phyloP scores from a whole-genome alignment of 2,329 filamentous ascomycete genomes.

The Fusarium luffae region DNA sequence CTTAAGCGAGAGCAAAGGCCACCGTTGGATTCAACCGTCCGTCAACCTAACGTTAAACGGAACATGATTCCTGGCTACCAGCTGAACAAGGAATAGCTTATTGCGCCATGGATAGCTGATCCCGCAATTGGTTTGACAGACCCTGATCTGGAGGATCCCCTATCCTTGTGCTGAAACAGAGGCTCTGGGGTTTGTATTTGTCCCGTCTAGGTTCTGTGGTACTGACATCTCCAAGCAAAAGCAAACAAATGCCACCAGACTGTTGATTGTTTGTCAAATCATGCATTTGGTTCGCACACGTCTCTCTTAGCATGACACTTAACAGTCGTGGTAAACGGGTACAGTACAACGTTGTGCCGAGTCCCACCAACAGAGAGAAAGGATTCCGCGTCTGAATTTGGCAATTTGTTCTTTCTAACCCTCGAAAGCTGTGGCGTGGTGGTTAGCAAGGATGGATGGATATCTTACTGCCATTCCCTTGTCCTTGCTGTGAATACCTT shows the following conservation, averaged over 20 bases:
- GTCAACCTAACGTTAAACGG: conserved; percentile 28
- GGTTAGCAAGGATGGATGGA: conserved; percentile 19
- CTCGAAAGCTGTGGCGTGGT: conserved; percentile 3
- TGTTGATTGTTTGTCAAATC: conserved; percentile 5
- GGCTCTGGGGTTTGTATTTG: conserved; percentile 37
- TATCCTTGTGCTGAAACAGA: conserved; percentile 46
- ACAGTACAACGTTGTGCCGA: conserved; percentile 25
- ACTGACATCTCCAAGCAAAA: conserved; percentile 25
- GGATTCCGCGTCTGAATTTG: background rate
- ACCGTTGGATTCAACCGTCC: conserved; percentile 39
- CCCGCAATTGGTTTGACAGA: conserved; percentile 19
- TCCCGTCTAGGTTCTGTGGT: conserved; percentile 24
- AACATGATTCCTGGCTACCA: conserved; percentile 12
- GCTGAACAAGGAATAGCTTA: conserved; percentile 38
- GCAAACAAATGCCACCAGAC: conserved; percentile 21
- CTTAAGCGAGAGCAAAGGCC: conserved; percentile 37
- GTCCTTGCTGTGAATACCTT: conserved; percentile 27
- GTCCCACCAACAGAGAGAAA: conserved; percentile 16
- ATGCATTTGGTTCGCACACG: conserved; percentile 17
- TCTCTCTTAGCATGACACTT: conserved; percentile 14
- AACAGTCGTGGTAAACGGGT: conserved; percentile 10
- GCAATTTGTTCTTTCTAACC: background rate
- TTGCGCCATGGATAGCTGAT: conserved; percentile 11
- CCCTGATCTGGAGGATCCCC: background rate
- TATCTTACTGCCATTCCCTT: conserved; percentile 13